Conservation (phyloP, 2,329 filamentous ascomycete species). For the Claviceps maximensis region DNA sequence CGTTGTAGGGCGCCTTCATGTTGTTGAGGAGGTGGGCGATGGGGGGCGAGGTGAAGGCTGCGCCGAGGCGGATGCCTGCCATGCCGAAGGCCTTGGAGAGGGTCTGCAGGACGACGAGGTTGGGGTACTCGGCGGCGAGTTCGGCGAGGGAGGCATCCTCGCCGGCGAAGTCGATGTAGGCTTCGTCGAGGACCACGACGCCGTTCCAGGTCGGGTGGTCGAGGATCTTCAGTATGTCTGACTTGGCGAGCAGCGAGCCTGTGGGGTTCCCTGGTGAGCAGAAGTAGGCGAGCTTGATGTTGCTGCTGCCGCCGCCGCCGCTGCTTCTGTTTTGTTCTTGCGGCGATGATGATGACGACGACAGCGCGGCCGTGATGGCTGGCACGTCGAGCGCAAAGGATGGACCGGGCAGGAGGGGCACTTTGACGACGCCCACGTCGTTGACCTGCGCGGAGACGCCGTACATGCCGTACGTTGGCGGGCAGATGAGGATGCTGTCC, state of each 20-base stretch:
- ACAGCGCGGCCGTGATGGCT: slow-evolving; percentile 53
- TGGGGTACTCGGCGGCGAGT: slow-evolving; percentile 86
- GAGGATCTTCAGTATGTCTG: slow-evolving; percentile 59
- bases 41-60: slow-evolving; percentile 61
- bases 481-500: slow-evolving; percentile 88
- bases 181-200: slow-evolving; percentile 84
- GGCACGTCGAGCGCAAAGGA: slow-evolving; percentile 62
- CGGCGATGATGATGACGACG: background rate
- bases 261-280: slow-evolving; percentile 96
- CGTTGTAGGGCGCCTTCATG: slow-evolving; percentile 93
- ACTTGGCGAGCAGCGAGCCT: slow-evolving; percentile 61
- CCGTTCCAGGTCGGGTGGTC: slow-evolving; percentile 91
- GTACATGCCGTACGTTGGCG: slow-evolving; percentile 99
- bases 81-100: slow-evolving; percentile 96
- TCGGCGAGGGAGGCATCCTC: slow-evolving; percentile 69
- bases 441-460: slow-evolving; percentile 87
- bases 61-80: slow-evolving; percentile 82
- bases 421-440: slow-evolving; percentile 72
- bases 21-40: slow-evolving; percentile 76
- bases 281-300: slow-evolving; percentile 81
- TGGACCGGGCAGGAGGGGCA: slow-evolving; percentile 64
- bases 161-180: slow-evolving; percentile 86
- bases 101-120: slow-evolving; percentile 95
- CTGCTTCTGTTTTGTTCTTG: background rate
- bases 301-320: slow-evolving; percentile 8